Evolutionary conservation across 1,139 yeast genomes (phyloP).

Genomic region (Pichia sp.): DNA sequence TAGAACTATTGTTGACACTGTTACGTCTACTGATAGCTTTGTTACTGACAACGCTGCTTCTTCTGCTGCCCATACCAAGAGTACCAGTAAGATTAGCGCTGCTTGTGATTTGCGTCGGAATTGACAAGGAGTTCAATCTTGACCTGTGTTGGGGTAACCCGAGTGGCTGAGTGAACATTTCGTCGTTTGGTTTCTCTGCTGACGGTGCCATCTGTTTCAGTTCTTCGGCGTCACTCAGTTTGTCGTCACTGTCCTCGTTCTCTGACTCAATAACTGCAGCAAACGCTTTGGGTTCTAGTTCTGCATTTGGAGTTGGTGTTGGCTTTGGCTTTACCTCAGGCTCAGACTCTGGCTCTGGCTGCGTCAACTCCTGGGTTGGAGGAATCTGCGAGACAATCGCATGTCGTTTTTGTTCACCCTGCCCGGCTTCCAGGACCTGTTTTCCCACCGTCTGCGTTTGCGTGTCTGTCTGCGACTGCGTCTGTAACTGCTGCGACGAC

Average conservation of each 20-base stretch:
- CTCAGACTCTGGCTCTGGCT: no score
- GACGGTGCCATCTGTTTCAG: background rate
- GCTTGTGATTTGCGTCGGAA: slow-evolving; percentile 6
- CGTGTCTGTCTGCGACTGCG: no score
- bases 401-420: no score
- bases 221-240: slow-evolving; percentile 4
- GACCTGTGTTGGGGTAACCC: background rate
- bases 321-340: no score
- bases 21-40: slow-evolving; percentile 2
- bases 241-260: background rate
- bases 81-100: background rate
- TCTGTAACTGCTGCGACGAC: background rate
- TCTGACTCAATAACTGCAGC: no score
- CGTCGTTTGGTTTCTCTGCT: background rate
- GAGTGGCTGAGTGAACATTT: slow-evolving; percentile 4
- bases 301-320: no score
- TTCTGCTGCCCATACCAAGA: background rate
- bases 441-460: no score
- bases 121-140: slow-evolving; percentile 10
- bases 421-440: no score
- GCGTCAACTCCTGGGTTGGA: no score
- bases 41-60: slow-evolving; percentile 3
- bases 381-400: no score
- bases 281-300: no score
- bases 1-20: background rate